Percentiles rank a stretch among this genome's conserved stretches.
Evolutionary conservation across 2,329 filamentous ascomycete genomes (phyloP).

Genomic region (Lecanoromycetidae sp.): DNA sequence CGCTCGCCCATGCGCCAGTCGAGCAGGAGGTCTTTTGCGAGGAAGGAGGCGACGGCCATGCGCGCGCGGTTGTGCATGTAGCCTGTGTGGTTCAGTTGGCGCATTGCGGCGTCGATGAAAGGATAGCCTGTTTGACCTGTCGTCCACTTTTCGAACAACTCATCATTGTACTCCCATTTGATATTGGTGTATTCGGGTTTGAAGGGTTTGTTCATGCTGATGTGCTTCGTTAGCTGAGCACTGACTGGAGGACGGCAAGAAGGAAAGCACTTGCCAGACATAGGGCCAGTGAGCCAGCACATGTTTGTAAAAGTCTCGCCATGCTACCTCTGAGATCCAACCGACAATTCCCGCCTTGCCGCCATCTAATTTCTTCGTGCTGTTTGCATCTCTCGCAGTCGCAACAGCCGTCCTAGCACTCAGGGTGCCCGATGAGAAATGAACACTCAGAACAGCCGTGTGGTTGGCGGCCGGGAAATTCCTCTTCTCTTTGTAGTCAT

Average conservation of each 20-base stretch:
- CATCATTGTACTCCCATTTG: conserved; percentile 62
- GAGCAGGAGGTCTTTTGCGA: conserved; percentile 66
- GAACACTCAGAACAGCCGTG: conserved; percentile 61
- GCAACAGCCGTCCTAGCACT: conserved; percentile 55
- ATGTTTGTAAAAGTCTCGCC: conserved; percentile 82
- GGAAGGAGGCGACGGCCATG: conserved; percentile 72
- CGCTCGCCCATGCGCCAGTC: conserved; percentile 75
- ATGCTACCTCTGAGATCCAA: conserved; percentile 76
- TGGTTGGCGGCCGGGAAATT: conserved; percentile 52
- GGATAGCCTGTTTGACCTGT: conserved; percentile 66
- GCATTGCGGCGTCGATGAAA: conserved; percentile 77
- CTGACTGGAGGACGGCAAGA: conserved; percentile 18
- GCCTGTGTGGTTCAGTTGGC: conserved; percentile 54
- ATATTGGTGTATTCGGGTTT: conserved; percentile 79
- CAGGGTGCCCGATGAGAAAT: conserved; percentile 57
- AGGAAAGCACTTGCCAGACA: conserved; percentile 24
- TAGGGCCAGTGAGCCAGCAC: conserved; percentile 79
- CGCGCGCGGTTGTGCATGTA: conserved; percentile 80
- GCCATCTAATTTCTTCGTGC: conserved; percentile 48
- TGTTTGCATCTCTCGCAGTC: conserved; percentile 51
- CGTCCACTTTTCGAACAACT: conserved; percentile 62
- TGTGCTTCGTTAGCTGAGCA: conserved; percentile 19
- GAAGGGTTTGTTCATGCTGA: conserved; percentile 57
- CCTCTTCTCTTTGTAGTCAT: conserved; percentile 49
- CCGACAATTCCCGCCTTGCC: conserved; percentile 53